Percentiles rank a stretch among this genome's conserved stretches.
These are phyloP conservation scores for Brachypodium distachyon DNA, from an alignment of 202 grass and related monocot species.

Conservation along the genomic window DNA sequence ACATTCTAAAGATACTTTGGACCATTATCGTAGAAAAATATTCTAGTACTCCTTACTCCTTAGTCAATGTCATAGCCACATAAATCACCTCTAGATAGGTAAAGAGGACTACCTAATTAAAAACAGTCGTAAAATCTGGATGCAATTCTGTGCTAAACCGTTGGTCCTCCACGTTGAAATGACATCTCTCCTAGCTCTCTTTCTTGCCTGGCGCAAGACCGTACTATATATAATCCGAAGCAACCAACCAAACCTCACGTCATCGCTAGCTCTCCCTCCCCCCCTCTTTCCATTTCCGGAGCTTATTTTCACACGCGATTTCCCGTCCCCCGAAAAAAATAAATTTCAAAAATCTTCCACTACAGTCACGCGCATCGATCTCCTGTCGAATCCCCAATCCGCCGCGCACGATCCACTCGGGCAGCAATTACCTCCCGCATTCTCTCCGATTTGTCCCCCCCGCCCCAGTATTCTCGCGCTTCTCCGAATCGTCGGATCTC, in stretches of 20 bases:
- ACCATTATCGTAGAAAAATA: no score
- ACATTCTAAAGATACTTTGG: no score
- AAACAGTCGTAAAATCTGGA: no score
- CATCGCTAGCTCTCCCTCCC: neutral
- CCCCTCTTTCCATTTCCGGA: neutral
- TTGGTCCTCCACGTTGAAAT: neutral
- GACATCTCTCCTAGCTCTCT: neutral
- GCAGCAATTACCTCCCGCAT: neutral
- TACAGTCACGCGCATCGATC: neutral
- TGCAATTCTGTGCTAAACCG: no score
- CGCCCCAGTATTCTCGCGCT: neutral
- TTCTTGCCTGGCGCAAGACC: neutral
- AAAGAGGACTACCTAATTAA: no score
- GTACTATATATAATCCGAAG: neutral
- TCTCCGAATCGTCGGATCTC: neutral
- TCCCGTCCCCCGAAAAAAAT: neutral
- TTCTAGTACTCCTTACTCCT: no score
- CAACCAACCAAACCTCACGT: neutral
- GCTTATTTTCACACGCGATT: neutral
- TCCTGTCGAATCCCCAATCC: neutral
- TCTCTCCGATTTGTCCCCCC: neutral
- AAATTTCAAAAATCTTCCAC: conserved; percentile 11
- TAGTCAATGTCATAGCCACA: no score
- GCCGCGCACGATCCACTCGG: neutral
- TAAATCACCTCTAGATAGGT: no score